Conservation (phyloP, 176 grass and related monocot genomes). For the Lolium rigidum region DNA sequence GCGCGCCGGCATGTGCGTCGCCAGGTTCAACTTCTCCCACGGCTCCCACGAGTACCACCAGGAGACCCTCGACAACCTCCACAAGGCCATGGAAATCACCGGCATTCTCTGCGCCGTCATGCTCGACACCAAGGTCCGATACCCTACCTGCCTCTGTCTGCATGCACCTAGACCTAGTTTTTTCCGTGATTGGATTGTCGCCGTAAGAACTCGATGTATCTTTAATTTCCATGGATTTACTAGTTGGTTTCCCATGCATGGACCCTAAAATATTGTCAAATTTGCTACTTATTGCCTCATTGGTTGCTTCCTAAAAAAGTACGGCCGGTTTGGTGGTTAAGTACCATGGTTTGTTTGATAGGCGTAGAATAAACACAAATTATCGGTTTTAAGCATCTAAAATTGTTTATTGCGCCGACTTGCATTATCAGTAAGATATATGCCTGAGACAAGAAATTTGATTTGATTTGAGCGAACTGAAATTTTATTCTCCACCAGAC, state of each 20-base stretch:
- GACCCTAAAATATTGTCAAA: background rate
- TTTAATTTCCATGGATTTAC: background rate
- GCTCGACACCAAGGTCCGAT: slow-evolving; percentile 85
- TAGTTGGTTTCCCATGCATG: background rate
- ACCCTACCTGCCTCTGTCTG: background rate
- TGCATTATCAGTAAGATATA: background rate
- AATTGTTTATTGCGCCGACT: background rate
- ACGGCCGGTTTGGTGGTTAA: background rate
- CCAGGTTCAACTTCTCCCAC: slow-evolving; percentile 95
- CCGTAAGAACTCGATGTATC: background rate
- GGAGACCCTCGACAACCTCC: slow-evolving; percentile 89
- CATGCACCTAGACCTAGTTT: background rate
- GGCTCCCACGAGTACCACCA: slow-evolving; percentile 89
- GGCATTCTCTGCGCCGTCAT: slow-evolving; percentile 88
- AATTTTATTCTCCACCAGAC: background rate
- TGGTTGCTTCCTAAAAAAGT: background rate
- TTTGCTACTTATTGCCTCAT: background rate
- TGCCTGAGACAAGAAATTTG: background rate
- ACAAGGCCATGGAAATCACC: slow-evolving; percentile 68
- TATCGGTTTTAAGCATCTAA: background rate
- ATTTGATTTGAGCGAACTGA: background rate
- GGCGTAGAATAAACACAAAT: background rate
- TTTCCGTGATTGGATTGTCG: background rate
- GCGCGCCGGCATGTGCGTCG: slow-evolving; percentile 85
- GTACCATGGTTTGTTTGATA: background rate